Percentiles rank a stretch among this genome's conserved stretches.
phyloP scores from a whole-genome alignment of 1,284 basidiomycete species.

The Ganoderma sinense region DNA sequence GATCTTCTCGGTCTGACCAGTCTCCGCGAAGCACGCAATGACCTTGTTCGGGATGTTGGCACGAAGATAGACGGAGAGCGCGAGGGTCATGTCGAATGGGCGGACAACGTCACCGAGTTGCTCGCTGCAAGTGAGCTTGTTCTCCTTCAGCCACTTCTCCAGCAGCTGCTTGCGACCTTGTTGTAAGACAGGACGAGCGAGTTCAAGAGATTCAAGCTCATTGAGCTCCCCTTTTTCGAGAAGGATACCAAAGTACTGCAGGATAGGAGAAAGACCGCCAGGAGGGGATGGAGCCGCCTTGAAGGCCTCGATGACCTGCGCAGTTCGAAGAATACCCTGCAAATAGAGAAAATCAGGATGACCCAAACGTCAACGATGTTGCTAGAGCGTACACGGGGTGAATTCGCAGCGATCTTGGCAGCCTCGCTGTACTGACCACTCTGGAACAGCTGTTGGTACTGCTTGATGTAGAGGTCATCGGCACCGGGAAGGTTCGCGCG shows the following conservation, averaged over 20 bases:
- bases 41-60: slow-evolving; percentile 99
- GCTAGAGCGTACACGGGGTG: slow-evolving; percentile 74
- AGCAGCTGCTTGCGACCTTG: slow-evolving; percentile 98
- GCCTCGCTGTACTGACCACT: slow-evolving; percentile 93
- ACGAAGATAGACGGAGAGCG: slow-evolving; percentile 97
- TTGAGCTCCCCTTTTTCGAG: slow-evolving; percentile 98
- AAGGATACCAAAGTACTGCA: slow-evolving; percentile 98
- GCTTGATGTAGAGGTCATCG: slow-evolving; percentile 96
- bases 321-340: slow-evolving; percentile 95
- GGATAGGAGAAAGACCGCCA: slow-evolving; percentile 93
- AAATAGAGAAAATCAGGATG: slow-evolving; percentile 3
- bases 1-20: slow-evolving; percentile 99
- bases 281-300: slow-evolving; percentile 93
- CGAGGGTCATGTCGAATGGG: slow-evolving; percentile 95
- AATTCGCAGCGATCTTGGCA: slow-evolving; percentile 99
- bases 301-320: slow-evolving; percentile 97
- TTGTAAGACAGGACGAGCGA: slow-evolving; percentile 94
- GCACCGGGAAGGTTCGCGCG: slow-evolving; percentile 98
- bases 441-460: slow-evolving; percentile 94
- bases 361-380: neutral
- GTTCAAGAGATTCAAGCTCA: slow-evolving; percentile 95
- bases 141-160: slow-evolving; percentile 99
- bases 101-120: slow-evolving; percentile 99
- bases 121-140: slow-evolving; percentile 99
- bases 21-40: slow-evolving; percentile 98